phyloP scores from a whole-genome alignment of 768 basidiomycete genomes.

The Boletellus ananiceps region DNA sequence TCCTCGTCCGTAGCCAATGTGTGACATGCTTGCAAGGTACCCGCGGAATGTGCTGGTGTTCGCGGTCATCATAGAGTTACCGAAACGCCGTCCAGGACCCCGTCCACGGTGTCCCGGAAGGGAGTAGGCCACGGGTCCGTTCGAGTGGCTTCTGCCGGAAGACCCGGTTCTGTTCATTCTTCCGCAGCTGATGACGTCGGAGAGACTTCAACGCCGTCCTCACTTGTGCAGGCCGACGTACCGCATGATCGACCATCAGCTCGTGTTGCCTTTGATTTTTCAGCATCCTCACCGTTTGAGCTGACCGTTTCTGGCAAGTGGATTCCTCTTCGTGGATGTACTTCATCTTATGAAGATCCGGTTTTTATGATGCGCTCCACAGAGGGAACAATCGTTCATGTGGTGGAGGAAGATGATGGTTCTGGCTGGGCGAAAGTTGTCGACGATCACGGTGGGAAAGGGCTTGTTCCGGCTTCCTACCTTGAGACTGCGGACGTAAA shows the following conservation, averaged over 20 bases:
- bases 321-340: constrained; percentile 8
- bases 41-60: constrained; percentile 56
- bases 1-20: constrained; percentile 2
- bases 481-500: constrained; percentile 40
- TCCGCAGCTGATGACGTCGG: constrained; percentile 5
- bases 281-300: constrained; percentile 73
- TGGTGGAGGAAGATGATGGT: constrained; percentile 79
- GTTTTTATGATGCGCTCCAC: constrained; percentile 14
- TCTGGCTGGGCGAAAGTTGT: constrained; percentile 83
- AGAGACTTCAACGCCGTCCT: constrained; percentile 48
- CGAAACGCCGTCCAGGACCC: constrained; percentile 28
- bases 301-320: constrained; percentile 56
- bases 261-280: constrained; percentile 70
- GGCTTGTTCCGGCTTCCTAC: constrained; percentile 85
- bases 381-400: constrained; percentile 62
- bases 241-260: constrained; percentile 44
- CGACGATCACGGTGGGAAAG: constrained; percentile 53
- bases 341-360: constrained; percentile 2
- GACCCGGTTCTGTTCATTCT: constrained; percentile 4
- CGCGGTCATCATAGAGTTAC: constrained; percentile 24
- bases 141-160: constrained; percentile 4
- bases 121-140: constrained; percentile 22
- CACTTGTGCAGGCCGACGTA: constrained; percentile 45
- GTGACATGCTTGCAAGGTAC: constrained; percentile 44
- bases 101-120: constrained; percentile 33